Percentiles rank a stretch among this genome's conserved stretches.
Evolutionary conservation across 2,329 filamentous ascomycete species (phyloP).

Genomic region (Stachybotrys chlorohalonatus): DNA sequence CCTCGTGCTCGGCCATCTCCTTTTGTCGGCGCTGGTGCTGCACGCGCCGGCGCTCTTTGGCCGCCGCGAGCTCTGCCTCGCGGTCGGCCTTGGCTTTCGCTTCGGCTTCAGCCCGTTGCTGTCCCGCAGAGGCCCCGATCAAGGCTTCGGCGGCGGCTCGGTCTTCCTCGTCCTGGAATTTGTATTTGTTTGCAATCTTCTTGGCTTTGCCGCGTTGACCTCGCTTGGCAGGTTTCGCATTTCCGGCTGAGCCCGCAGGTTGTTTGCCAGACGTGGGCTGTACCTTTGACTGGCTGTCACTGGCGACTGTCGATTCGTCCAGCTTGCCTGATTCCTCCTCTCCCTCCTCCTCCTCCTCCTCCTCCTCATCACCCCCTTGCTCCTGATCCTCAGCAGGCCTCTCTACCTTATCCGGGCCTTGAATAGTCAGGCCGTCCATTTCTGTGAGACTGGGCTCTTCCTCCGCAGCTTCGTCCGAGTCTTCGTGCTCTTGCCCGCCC

Average conservation of each 20-base stretch:
- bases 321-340: neutral
- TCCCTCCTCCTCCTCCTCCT: slow-evolving; percentile 16
- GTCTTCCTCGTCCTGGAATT: slow-evolving; percentile 90
- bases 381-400: neutral
- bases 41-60: slow-evolving; percentile 64
- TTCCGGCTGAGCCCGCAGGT: slow-evolving; percentile 22
- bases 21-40: slow-evolving; percentile 73
- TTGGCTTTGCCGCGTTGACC: slow-evolving; percentile 78
- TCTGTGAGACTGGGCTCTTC: neutral
- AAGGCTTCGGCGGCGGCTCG: slow-evolving; percentile 72
- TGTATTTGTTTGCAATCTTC: slow-evolving; percentile 84
- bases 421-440: neutral
- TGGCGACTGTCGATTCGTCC: slow-evolving; percentile 1
- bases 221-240: slow-evolving; percentile 41
- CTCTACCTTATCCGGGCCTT: neutral
- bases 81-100: slow-evolving; percentile 62
- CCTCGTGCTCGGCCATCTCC: slow-evolving; percentile 69
- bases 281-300: neutral
- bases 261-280: slow-evolving; percentile 5
- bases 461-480: slow-evolving; percentile 23
- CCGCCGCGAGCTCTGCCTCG: slow-evolving; percentile 53
- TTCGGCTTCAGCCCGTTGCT: slow-evolving; percentile 60
- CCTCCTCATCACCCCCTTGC: slow-evolving; percentile 8
- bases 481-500: slow-evolving; percentile 15
- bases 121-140: slow-evolving; percentile 66